Conservation (phyloP, 73 alveolate species). For the Paramecium biaurelia region DNA sequence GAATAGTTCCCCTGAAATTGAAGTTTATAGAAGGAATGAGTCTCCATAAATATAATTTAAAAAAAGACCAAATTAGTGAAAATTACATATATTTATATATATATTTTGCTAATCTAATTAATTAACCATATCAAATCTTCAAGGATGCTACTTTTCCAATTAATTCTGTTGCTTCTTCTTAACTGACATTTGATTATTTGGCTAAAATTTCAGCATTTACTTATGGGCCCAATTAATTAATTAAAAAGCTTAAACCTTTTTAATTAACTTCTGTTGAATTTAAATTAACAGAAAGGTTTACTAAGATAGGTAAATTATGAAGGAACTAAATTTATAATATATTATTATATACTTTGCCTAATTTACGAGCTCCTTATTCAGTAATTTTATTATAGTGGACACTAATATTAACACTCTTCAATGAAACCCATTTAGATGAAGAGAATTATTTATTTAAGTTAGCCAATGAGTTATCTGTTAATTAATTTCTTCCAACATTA, state of each 20-base stretch:
- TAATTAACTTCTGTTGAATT: slow-evolving; percentile 4
- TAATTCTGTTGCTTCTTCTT: slow-evolving; percentile 31
- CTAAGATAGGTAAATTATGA: background rate
- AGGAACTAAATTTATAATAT: background rate
- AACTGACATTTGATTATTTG: background rate
- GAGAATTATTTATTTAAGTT: background rate
- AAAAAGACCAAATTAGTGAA: slow-evolving; percentile 4
- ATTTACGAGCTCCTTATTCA: background rate
- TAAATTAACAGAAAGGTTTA: background rate
- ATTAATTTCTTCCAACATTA: slow-evolving; percentile 16
- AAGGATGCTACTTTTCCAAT: background rate
- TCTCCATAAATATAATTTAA: background rate
- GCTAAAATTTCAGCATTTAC: background rate
- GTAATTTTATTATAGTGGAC: slow-evolving; percentile 11
- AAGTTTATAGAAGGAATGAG: background rate
- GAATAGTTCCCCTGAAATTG: slow-evolving; percentile 35
- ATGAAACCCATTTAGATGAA: background rate
- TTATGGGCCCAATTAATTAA: background rate
- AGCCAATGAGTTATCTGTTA: background rate
- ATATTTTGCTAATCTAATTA: background rate
- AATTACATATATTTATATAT: background rate
- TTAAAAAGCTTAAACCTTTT: background rate
- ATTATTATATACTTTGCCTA: background rate
- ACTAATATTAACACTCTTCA: background rate
- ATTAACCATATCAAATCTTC: slow-evolving; percentile 14